phyloP scores from a whole-genome alignment of 331 rosid genomes.

The Malus hybrid region DNA sequence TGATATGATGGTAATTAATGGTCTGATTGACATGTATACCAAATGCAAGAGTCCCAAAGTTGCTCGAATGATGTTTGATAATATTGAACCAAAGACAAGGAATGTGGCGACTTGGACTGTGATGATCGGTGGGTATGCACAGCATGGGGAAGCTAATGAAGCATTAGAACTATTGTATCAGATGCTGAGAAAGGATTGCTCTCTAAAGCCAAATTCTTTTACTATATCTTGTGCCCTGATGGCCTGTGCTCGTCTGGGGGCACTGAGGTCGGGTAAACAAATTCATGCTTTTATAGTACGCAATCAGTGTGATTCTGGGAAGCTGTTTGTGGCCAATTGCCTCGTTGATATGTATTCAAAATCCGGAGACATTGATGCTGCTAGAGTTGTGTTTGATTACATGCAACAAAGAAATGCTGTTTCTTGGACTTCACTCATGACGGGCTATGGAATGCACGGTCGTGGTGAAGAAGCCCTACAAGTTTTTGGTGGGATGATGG shows the following conservation, averaged over 20 bases:
- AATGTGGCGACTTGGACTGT: constrained; percentile 80
- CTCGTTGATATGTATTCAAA: constrained; percentile 87
- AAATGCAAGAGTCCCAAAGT: constrained; percentile 47
- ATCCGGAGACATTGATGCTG: constrained; percentile 73
- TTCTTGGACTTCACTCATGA: constrained; percentile 82
- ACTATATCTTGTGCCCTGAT: constrained; percentile 66
- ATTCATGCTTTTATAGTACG: constrained; percentile 65
- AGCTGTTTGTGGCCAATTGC: constrained; percentile 65
- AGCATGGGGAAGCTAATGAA: constrained; percentile 70
- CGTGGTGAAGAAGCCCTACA: constrained; percentile 67
- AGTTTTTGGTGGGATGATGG: constrained; percentile 56
- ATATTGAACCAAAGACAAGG: constrained; percentile 27
- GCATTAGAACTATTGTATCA: constrained; percentile 57
- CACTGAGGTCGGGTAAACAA: constrained; percentile 61
- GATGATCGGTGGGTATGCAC: constrained; percentile 85
- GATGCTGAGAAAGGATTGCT: constrained; percentile 36
- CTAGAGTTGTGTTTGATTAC: constrained; percentile 56
- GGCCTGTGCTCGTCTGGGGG: constrained; percentile 83
- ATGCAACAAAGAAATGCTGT: constrained; percentile 52
- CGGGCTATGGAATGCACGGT: constrained; percentile 87
- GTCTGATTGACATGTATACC: constrained; percentile 78
- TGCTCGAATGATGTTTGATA: constrained; percentile 54
- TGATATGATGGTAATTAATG: constrained; percentile 61
- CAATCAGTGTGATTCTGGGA: constrained; percentile 34
- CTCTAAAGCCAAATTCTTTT: constrained; percentile 62